phyloP scores from a whole-genome alignment of 139 green algal species.

The Chlorella sorokiniana region DNA sequence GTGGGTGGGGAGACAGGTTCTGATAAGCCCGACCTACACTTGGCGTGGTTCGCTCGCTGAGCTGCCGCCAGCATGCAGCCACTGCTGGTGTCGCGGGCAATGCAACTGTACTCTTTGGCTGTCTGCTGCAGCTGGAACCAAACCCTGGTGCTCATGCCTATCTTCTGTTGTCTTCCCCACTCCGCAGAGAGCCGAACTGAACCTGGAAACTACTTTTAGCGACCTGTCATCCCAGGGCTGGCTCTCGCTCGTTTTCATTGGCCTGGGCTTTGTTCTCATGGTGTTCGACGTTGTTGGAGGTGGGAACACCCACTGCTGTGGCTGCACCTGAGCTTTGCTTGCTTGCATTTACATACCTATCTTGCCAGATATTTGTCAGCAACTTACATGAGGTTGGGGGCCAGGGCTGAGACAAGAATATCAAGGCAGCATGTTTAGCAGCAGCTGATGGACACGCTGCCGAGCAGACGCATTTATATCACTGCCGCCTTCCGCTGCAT shows the following conservation, averaged over 20 bases:
- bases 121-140: no score
- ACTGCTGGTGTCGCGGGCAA: neutral
- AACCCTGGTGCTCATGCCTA: neutral
- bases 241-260: slow-evolving; percentile 35
- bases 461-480: no score
- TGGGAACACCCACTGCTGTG: neutral
- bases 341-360: neutral
- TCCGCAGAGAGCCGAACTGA: neutral
- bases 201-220: slow-evolving; percentile 18
- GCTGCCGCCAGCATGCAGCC: neutral
- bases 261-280: slow-evolving; percentile 38
- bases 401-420: no score
- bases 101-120: no score
- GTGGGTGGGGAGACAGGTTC: no score
- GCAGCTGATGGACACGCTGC: no score
- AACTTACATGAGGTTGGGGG: no score
- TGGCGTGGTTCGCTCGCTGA: no score
- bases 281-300: slow-evolving; percentile 35
- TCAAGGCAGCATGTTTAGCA: no score
- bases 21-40: no score
- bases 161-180: neutral
- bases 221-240: slow-evolving; percentile 21
- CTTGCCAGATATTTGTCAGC: no score
- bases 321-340: neutral
- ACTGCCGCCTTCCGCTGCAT: no score